Conservation (phyloP, 495 filamentous ascomycete genomes). For the Aspergillus funiculosus region DNA sequence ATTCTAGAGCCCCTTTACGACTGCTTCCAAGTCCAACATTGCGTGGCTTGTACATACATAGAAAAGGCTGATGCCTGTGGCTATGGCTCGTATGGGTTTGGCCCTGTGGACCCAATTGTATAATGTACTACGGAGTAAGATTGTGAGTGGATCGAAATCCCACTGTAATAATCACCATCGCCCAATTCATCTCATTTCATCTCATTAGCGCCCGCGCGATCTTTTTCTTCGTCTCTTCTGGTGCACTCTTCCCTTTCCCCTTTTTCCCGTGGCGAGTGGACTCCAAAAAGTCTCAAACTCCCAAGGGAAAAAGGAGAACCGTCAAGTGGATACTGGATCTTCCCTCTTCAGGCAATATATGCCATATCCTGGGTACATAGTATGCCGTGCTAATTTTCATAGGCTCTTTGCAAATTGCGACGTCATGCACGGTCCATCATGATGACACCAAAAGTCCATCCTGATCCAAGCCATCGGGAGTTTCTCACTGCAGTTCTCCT, state of each 20-base stretch:
- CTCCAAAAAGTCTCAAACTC: neutral
- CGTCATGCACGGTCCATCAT: slow-evolving; percentile 26
- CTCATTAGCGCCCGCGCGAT: slow-evolving; percentile 10
- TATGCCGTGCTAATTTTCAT: no score
- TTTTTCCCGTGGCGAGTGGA: slow-evolving; percentile 11
- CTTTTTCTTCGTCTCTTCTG: slow-evolving; percentile 12
- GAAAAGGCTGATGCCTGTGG: slow-evolving; percentile 5
- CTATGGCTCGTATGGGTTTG: slow-evolving; percentile 7
- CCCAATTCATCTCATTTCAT: no score
- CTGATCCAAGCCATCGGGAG: slow-evolving; percentile 10
- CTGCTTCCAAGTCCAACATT: no score
- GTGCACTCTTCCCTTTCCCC: slow-evolving; percentile 12
- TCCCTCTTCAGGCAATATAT: slow-evolving; percentile 3
- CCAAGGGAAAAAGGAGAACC: slow-evolving; percentile 13
- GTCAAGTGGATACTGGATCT: slow-evolving; percentile 9
- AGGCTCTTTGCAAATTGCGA: slow-evolving; percentile 10
- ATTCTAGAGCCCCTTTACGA: neutral
- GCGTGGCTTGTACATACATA: slow-evolving; percentile 9
- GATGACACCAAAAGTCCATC: neutral
- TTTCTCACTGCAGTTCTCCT: neutral
- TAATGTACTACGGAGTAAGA: no score
- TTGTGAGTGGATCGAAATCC: slow-evolving; percentile 7
- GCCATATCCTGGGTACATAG: neutral
- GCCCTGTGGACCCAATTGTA: slow-evolving; percentile 1
- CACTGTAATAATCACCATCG: slow-evolving; percentile 11